Base-by-base conservation (phyloP, 2,329 filamentous ascomycete species). In the Paraconiothyrium brasiliense region DNA sequence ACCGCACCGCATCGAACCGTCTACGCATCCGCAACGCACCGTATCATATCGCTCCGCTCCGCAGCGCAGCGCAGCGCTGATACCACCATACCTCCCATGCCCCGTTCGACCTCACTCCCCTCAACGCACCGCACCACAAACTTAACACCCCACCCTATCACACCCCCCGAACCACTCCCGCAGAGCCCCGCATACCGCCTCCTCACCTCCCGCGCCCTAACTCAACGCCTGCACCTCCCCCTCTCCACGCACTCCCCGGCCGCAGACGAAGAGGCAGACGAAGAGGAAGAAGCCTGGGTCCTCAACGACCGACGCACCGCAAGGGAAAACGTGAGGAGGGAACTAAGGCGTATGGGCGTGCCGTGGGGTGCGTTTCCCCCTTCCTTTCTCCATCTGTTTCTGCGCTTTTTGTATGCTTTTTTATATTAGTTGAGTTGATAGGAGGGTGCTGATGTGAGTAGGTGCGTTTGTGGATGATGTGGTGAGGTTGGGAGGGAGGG, bases 221-320 rank as follows among this genome's bases (percentile, higher is more conserved):
- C 68, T 1, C 68, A 71, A 46, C 62, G 64, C 10, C 34, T 70
- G 4, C 64, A 68, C n/a, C 62, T 3, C 49, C 62, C 5, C 59
- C 59, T 22, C 56, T 44, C 30, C 11, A 2, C 32, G 39, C 32
- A n/a, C 16, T 14, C 49, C 4, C 34, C 2, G 27, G 13, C 32
- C 35, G 7, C 27, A 4, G 44, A 39, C 13, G 54, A 27, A 20
- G 20, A 20, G 20, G 20, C 20, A 20, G 20, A 20, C 3, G 43
- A 57, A 7, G 35, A 50, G 6, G 55, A 50, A 14, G 46, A 57
- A 41, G 34, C 20, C 2, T 57, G 55, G 55, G 32, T 57, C 8
- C 7, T 6, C 0, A 16, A 4, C 1, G 55, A 57, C 20, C 2
- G 55, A 24, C 6, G 43, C 1, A 2, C 41, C 0, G 27, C 44